These are phyloP conservation scores for Beverwykella pulmonaria DNA, from an alignment of 495 filamentous ascomycete genomes.

Conservation along the genomic window DNA sequence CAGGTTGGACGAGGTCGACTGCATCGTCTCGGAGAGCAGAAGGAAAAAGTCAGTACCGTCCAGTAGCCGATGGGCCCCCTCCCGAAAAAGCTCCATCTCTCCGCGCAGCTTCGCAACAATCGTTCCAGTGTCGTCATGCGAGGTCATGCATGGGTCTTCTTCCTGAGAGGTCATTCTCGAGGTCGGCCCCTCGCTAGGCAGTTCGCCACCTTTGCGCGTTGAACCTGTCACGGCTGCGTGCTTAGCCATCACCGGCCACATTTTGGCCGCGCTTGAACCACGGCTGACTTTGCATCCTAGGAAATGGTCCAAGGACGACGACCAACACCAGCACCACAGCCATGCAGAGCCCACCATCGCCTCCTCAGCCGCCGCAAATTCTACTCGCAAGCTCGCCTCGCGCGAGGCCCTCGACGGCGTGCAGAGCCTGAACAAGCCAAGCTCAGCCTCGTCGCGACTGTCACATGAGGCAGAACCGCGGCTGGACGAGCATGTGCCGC, in stretches of 20 bases:
- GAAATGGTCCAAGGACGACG: conserved; percentile 46
- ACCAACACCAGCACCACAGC: conserved; percentile 20
- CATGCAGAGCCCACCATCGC: conserved; percentile 4
- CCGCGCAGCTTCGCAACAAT: not conserved
- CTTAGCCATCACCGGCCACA: conserved; percentile 1
- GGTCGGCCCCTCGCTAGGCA: not conserved
- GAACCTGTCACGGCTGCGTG: conserved; percentile 16
- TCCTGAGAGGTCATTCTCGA: not conserved
- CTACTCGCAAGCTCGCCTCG: conserved; percentile 38
- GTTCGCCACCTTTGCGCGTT: conserved; percentile 16
- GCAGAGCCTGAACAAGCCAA: conserved; percentile 23
- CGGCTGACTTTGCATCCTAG: conserved; percentile 35
- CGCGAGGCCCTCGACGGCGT: conserved; percentile 40
- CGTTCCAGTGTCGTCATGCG: conserved; percentile 19
- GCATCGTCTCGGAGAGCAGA: conserved; percentile 87
- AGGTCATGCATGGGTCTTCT: not conserved
- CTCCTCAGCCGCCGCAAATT: conserved; percentile 25
- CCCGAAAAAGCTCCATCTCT: conserved; percentile 21
- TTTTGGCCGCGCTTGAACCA: not conserved
- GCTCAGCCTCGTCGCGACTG: conserved; percentile 30
- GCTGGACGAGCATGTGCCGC: conserved; percentile 58
- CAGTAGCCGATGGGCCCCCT: conserved; percentile 19
- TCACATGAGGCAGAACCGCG: conserved; percentile 40
- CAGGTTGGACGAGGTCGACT: conserved; percentile 83
- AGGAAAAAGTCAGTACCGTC: conserved; percentile 77